Percentiles rank a stretch among this genome's conserved stretches.
Conservation (phyloP, 1,284 basidiomycete genomes). For the Sanguinoderma infundibulare region DNA sequence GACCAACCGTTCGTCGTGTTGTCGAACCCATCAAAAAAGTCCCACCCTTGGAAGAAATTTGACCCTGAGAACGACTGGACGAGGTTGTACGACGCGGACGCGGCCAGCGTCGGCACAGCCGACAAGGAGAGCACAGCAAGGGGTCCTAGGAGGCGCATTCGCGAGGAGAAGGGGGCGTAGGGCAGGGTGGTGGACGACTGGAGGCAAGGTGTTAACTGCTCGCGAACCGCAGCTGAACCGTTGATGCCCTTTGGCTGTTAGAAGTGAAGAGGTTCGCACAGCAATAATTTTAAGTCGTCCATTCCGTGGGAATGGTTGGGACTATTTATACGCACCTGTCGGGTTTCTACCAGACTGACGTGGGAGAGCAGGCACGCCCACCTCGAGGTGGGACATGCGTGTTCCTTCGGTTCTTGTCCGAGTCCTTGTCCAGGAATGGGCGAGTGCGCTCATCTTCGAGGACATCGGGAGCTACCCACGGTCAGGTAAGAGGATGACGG, state of each 20-base stretch:
- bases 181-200: not conserved
- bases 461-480: too few species aligned
- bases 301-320: not conserved
- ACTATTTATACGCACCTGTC: not conserved
- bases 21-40: slow-evolving; percentile 60
- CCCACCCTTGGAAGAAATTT: slow-evolving; percentile 67
- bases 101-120: not conserved
- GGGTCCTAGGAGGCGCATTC: not conserved
- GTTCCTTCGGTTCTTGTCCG: too few species aligned
- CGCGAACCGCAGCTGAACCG: not conserved
- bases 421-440: too few species aligned
- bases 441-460: too few species aligned
- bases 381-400: not conserved
- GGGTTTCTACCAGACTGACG: not conserved
- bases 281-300: not conserved
- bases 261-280: not conserved
- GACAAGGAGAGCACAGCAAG: not conserved
- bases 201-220: not conserved
- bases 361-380: not conserved
- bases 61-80: slow-evolving; percentile 52
- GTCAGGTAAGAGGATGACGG: too few species aligned
- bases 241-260: not conserved
- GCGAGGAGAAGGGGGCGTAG: not conserved
- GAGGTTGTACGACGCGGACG: slow-evolving; percentile 45
- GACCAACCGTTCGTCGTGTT: slow-evolving; percentile 63